Base-by-base conservation (phyloP, 2,329 filamentous ascomycete genomes). In the Beauveria varroae region DNA sequence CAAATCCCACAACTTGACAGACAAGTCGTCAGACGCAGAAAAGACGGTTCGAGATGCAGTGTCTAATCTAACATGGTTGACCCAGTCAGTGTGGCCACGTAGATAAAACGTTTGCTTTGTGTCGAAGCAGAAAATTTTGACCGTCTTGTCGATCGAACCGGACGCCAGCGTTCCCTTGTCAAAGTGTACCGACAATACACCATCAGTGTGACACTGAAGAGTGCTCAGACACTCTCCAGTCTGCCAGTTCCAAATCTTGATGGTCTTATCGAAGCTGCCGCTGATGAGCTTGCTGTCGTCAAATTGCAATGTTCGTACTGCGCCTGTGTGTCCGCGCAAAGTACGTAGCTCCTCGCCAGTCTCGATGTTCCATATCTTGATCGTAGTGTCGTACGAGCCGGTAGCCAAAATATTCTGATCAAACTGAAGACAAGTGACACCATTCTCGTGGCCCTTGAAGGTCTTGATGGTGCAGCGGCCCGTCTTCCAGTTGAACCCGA, bases 401-500 rank as follows among this genome's bases (percentile, higher is more conserved):
- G 93, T 96, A 9, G 92, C 93, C 56, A 99, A 81, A 63, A 96
- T 90, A 67, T 90, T 91, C 66, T 98, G 93, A 67, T 96, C 90
- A 64, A 99, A 79, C 63, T 78, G 76, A 9, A 79, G 69, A 53
- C 76, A 79, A 2, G 76, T 78, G 44, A 79, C 71, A 44, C 93
- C 93, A 71, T 97, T 97, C 12, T 85, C 87, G 73, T 98, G 81
- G 1, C 93, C 93, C 67, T 87, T 88, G 73, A 99, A 91, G 14
- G 89, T 85, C 70, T 88, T 92, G 66, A 90, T 88, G 7, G 87
- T 87, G 75, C 89, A 98, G 43, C 93, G 86, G 4, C 95, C 93
- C 65, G 96, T 92, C 73, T 96, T 96, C 95, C 95, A 99, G 73
- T 98, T 98, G 63, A 88, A 95, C 57, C 95, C 93, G 53, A 99